These are phyloP conservation scores for Ceratobasidium sp. DNA, from an alignment of 1,284 basidiomycete genomes.

Conservation along the genomic window DNA sequence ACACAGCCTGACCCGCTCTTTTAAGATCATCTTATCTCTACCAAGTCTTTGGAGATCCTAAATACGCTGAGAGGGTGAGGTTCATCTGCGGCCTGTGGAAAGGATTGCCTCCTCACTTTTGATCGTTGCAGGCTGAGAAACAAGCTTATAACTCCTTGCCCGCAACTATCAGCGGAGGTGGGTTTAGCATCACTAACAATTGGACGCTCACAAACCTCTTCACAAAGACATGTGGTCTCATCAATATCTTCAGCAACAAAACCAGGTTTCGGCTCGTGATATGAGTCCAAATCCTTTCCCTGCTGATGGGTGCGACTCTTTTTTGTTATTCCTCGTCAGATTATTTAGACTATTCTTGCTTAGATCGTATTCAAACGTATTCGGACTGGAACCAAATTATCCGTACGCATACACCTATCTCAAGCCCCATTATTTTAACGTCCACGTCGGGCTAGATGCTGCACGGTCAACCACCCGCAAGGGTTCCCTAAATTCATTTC, in stretches of 20 bases:
- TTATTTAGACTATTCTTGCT: neutral
- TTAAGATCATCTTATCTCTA: constrained; percentile 61
- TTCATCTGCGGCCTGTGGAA: constrained; percentile 3
- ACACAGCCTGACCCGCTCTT: neutral
- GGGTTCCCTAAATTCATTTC: constrained; percentile 67
- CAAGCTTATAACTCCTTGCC: constrained; percentile 66
- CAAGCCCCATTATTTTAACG: neutral
- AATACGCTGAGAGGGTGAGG: constrained; percentile 60
- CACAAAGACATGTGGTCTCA: constrained; percentile 30
- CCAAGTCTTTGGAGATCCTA: constrained; percentile 63
- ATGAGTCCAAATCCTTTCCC: constrained; percentile 36
- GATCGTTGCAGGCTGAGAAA: constrained; percentile 57
- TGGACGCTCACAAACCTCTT: neutral
- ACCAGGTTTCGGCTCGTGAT: constrained; percentile 19
- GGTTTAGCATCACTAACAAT: constrained; percentile 12
- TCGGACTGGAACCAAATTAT: constrained; percentile 49
- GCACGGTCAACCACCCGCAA: constrained; percentile 65
- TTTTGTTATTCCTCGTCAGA: neutral
- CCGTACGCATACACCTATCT: constrained; percentile 44
- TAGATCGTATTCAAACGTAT: constrained; percentile 30
- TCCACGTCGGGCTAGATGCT: constrained; percentile 53
- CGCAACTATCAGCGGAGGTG: constrained; percentile 60
- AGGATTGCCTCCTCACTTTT: neutral
- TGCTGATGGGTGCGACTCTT: constrained; percentile 17
- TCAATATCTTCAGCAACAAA: constrained; percentile 34